Conservation (phyloP, 2,329 filamentous ascomycete genomes). For the Claviceps sp. region DNA sequence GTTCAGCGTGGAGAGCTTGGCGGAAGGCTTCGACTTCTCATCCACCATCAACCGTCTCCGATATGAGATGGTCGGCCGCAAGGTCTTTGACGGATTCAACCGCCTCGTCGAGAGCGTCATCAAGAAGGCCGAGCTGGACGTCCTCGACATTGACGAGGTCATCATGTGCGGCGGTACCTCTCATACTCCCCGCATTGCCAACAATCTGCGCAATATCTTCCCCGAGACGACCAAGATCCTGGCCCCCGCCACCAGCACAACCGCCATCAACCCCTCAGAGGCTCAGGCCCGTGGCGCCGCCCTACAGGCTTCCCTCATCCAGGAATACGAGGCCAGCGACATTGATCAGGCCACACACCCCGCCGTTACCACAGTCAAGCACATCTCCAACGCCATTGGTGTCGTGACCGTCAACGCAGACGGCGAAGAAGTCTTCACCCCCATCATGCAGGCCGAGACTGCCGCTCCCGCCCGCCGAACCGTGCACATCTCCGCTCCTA, state of each 20-base stretch:
- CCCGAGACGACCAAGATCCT: constrained; percentile 64
- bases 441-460: constrained; percentile 74
- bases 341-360: constrained; percentile 95
- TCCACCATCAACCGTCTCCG: constrained; percentile 85
- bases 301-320: constrained; percentile 86
- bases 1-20: constrained; percentile 85
- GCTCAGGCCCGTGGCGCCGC: constrained; percentile 79
- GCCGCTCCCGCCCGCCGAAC: constrained; percentile 80
- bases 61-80: constrained; percentile 78
- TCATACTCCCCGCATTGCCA: constrained; percentile 86
- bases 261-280: constrained; percentile 87
- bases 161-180: constrained; percentile 85
- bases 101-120: constrained; percentile 72
- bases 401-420: constrained; percentile 53
- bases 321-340: constrained; percentile 86
- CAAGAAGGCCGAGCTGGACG: constrained; percentile 83
- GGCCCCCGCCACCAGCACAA: constrained; percentile 65
- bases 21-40: constrained; percentile 80
- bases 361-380: constrained; percentile 84
- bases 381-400: constrained; percentile 79
- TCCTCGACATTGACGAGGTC: constrained; percentile 88
- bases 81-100: constrained; percentile 80
- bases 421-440: constrained; percentile 58
- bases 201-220: constrained; percentile 69
- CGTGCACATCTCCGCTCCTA: constrained; percentile 61